Evolutionary conservation across 2,329 filamentous ascomycete species (phyloP), one percentile per base, ranked within the genome.

Genomic region (Thelonectria blattea): DNA sequence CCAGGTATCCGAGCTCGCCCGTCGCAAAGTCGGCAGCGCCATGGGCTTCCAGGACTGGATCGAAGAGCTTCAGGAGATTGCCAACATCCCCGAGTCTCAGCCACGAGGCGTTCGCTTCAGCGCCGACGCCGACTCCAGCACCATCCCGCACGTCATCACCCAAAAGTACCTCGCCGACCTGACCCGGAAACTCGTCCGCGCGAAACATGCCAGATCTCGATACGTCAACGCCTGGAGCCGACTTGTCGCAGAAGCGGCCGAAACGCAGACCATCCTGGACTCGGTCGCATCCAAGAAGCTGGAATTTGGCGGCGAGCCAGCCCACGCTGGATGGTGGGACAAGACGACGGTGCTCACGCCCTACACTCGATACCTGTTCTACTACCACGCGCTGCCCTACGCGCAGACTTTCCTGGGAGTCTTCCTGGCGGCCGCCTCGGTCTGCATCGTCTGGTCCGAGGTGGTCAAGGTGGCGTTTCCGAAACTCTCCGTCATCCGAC

Each of bases 121-220:
- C 18, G 72, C 80, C 45, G 75, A 78, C 18, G 77, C 81, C 27
- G 77, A 80, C 17, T 73, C 72, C 46, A 78, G 80, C 53, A 80
- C 76, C 5, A 73, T 94, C 2, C 94, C 94, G 0, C 88, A 90
- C 17, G 89, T 98, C 50, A 91, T 99, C 62, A 98, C 95, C 0
- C 91, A 96, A 72, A 90, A 94, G 69, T 99, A 96, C 75, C 82
- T 99, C 63, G 95, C 95, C 56, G 92, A 97, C 65, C 77, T 99
- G 32, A 96, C 93, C 2, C 84, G 94, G 58, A 90, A 91, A 65
- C 81, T 98, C 32, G 87, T 91, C 68, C 87, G 93, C 58, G 92
- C 93, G 7, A 86, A 91, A 27, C 93, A 99, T 74, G 88, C 91
- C 53, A 90, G 92, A 65, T 88, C 90, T 22, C 86, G 95, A 46